Conservation (phyloP, 345 rosid species). For the Eucalyptus marginata region DNA sequence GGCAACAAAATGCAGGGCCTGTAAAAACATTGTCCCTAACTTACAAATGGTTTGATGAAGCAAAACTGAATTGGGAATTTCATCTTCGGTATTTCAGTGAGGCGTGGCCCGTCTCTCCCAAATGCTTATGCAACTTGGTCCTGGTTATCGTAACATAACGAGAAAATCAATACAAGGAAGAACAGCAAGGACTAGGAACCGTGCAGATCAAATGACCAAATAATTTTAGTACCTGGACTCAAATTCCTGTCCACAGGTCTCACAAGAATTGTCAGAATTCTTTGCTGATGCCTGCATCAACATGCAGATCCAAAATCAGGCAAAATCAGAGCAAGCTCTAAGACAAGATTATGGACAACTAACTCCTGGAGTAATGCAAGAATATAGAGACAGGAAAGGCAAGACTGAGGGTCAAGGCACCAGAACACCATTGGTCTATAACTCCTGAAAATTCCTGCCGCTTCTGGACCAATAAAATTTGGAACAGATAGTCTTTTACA, state of each 20-base stretch:
- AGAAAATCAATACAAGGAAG: neutral
- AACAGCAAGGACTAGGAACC: neutral
- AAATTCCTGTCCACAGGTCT: constrained; percentile 75
- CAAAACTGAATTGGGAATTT: neutral
- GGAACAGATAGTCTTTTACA: neutral
- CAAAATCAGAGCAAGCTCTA: neutral
- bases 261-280: constrained; percentile 47
- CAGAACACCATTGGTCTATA: neutral
- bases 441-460: neutral
- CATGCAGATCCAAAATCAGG: neutral
- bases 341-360: neutral
- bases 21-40: neutral
- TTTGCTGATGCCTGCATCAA: constrained; percentile 40
- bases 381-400: neutral
- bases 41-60: neutral
- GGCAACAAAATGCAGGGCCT: neutral
- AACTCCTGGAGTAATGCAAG: neutral
- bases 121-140: constrained; percentile 63
- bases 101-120: constrained; percentile 73
- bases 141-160: constrained; percentile 6
- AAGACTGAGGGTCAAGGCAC: neutral
- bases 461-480: neutral
- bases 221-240: constrained; percentile 49
- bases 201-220: neutral
- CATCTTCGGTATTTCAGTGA: constrained; percentile 39